phyloP scores from a whole-genome alignment of 352 stramenopile species.

The Phytophthora agathidicida region DNA sequence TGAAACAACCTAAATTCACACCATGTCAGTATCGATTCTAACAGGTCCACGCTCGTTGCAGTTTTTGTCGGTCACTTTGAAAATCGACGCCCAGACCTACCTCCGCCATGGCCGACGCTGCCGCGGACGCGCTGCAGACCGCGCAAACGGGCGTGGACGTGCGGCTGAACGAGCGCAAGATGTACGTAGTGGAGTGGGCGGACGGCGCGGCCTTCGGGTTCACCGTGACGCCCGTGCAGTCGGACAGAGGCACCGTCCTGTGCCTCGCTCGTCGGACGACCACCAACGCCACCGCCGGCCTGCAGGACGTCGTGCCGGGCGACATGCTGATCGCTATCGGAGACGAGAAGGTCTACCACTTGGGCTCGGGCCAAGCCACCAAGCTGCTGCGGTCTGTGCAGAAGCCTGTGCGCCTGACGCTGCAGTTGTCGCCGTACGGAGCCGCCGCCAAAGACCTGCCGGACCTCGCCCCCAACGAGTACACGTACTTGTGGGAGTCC shows the following conservation, averaged over 20 bases:
- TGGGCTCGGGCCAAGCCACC: constrained; percentile 66
- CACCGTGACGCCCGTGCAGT: constrained; percentile 73
- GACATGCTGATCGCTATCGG: constrained; percentile 82
- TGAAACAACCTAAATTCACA: no score
- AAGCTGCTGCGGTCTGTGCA: constrained; percentile 67
- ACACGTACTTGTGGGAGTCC: constrained; percentile 79
- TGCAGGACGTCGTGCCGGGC: constrained; percentile 74
- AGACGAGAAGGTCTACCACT: constrained; percentile 77
- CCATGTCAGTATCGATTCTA: no score
- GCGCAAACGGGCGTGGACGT: constrained; percentile 43
- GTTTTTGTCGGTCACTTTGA: constrained; percentile 3
- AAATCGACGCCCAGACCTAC: constrained; percentile 6
- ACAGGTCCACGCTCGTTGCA: no score
- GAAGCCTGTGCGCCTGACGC: constrained; percentile 72
- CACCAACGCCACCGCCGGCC: constrained; percentile 44
- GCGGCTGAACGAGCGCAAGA: constrained; percentile 71
- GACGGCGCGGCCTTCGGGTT: constrained; percentile 71
- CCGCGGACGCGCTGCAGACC: constrained; percentile 35
- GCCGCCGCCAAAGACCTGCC: constrained; percentile 53
- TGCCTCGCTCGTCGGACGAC: constrained; percentile 63
- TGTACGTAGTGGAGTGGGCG: constrained; percentile 79
- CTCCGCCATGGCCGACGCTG: constrained; percentile 21
- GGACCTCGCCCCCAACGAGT: constrained; percentile 73
- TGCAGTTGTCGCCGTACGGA: constrained; percentile 73
- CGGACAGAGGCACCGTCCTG: constrained; percentile 67